phyloP scores from a whole-genome alignment of 1,284 basidiomycete species.

The Sphaerobolus stellatus region DNA sequence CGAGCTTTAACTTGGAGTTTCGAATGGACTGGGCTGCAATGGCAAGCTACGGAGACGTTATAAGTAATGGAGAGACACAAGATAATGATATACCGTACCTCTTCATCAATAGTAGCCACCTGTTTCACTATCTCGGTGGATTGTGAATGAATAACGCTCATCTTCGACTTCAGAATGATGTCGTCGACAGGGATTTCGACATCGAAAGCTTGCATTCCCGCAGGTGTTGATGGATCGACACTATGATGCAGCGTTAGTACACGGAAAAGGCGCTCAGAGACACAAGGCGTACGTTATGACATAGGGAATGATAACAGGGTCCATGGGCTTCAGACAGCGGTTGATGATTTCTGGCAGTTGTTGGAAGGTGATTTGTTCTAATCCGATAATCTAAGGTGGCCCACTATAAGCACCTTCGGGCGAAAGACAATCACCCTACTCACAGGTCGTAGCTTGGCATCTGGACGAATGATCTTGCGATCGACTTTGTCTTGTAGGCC shows the following conservation, averaged over 20 bases:
- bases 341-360: conserved; percentile 86
- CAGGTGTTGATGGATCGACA: conserved; percentile 41
- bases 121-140: conserved; percentile 67
- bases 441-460: conserved; percentile 70
- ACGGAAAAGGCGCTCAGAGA: neutral
- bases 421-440: conserved; percentile 22
- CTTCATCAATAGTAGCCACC: conserved; percentile 81
- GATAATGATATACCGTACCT: conserved; percentile 47
- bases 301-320: conserved; percentile 87
- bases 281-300: conserved; percentile 43
- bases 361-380: conserved; percentile 70
- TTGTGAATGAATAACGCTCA: conserved; percentile 70
- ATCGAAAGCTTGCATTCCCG: conserved; percentile 76
- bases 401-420: conserved; percentile 12
- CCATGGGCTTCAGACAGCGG: conserved; percentile 73
- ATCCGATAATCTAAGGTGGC: conserved; percentile 58
- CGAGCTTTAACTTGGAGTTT: conserved; percentile 82
- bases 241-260: conserved; percentile 2
- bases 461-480: conserved; percentile 73
- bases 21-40: conserved; percentile 79
- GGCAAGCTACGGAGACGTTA: conserved; percentile 54
- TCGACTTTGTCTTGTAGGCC: conserved; percentile 91
- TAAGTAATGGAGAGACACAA: conserved; percentile 5
- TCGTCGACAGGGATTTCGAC: conserved; percentile 91
- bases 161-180: conserved; percentile 67